Base-by-base conservation (phyloP, 176 grass and related monocot genomes). In the Ensete glaucum region DNA sequence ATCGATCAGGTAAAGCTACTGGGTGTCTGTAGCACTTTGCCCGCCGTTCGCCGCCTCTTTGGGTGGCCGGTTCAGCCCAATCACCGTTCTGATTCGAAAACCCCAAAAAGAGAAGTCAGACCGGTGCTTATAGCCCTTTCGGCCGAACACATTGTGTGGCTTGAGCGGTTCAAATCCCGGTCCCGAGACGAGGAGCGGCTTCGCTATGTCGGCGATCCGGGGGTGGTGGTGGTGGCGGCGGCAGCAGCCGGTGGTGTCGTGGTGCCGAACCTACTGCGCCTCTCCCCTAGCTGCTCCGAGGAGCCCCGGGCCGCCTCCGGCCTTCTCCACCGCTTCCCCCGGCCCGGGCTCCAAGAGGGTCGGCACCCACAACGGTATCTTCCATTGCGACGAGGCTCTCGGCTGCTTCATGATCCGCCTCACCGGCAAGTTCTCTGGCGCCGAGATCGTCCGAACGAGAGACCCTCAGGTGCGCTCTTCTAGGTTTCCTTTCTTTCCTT, bases 361-460 rank as follows among this genome's bases (percentile, higher is more conserved):
- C 71, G 95, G 95, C 9, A 99, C 90, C 24, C 95, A 99, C 86
- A 93, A 91, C 74, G 95, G 95, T 54, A 94, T 84, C 84, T 99
- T 99, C 90, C 95, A 99, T 81, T 99, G 95, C 78, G 95, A 99
- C 20, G 95, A 99, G 86, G 95, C 90, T n/a, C 95, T 98, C 58
- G 95, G 90, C 11, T 99, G 95, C 78, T 91, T 87, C 83, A 83
- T 93, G 80, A 93, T 93, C 78, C 88, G 95, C 88, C 88, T 90
- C 74, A 93, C 93, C 69, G 79, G 77, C 65, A 85, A 92, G 81
- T 96, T 96, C 78, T 19, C 85, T n/a, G 77, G 89, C 52, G 89
- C 93, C 50, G 85, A 96, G 72, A 82, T 96, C 73, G 81, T 96
- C 65, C 83, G 93, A 49, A 92, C 93, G n/a, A 86, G 89, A 54